Evolutionary conservation across 257 asterid species (phyloP).

Genomic region (Plantago elongata): DNA sequence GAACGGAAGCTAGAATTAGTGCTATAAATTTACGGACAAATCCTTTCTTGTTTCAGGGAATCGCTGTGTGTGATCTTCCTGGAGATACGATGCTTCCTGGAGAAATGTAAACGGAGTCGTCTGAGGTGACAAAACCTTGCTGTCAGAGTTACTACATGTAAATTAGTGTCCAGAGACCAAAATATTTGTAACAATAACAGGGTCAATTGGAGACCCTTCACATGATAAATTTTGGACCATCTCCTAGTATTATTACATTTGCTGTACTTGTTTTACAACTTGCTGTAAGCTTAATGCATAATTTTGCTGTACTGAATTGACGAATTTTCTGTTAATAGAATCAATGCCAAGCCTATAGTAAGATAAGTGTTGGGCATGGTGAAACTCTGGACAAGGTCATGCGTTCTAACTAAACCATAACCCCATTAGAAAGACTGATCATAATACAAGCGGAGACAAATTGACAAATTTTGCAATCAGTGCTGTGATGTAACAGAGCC

Average conservation of each 20-base stretch:
- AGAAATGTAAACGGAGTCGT: conserved; percentile 49
- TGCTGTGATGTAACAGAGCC: too few relatives aligned
- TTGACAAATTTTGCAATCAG: too few relatives aligned
- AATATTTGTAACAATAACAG: conserved; percentile 12
- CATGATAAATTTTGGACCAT: conserved; percentile 10
- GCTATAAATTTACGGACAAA: neutral
- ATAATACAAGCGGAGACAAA: too few relatives aligned
- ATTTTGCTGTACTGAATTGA: neutral
- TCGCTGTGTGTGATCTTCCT: conserved; percentile 93
- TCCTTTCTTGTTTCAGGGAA: conserved; percentile 40
- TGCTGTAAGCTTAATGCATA: neutral
- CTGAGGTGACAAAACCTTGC: neutral
- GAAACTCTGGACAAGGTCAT: too few relatives aligned
- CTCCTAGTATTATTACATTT: neutral
- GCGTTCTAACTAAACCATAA: too few relatives aligned
- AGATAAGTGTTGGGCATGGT: too few relatives aligned
- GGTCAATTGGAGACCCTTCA: conserved; percentile 20
- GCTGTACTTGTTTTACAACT: neutral
- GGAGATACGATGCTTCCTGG: conserved; percentile 98
- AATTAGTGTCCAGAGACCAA: conserved; percentile 7
- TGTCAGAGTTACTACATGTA: neutral
- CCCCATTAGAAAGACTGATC: too few relatives aligned
- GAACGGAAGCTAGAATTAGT: neutral
- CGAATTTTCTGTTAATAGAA: neutral
- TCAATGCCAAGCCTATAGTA: too few relatives aligned